These are phyloP conservation scores for Calonectria fujianensis DNA, from an alignment of 2,329 filamentous ascomycete genomes.

Conservation along the genomic window DNA sequence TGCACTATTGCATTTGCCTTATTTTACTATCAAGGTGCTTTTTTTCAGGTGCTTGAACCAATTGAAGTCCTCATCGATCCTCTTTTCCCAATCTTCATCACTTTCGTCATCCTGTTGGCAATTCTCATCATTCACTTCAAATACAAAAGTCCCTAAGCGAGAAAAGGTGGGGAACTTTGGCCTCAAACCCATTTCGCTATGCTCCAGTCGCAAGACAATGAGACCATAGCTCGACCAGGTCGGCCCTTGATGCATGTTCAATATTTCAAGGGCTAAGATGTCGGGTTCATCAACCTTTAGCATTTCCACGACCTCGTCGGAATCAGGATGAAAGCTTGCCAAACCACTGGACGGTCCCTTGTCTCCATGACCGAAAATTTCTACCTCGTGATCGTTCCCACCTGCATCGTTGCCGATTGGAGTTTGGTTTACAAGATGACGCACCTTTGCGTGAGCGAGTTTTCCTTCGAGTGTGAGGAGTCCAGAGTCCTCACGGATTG, in stretches of 20 bases:
- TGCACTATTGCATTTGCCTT: not conserved
- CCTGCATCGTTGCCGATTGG: not conserved
- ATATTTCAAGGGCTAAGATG: constrained; percentile 12
- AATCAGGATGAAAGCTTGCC: constrained; percentile 8
- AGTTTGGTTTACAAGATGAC: not conserved
- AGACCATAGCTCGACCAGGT: constrained; percentile 24
- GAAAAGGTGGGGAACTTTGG: not conserved
- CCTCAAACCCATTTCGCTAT: not conserved
- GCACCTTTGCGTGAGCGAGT: constrained; percentile 2
- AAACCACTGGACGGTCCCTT: not conserved
- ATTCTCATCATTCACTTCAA: constrained; percentile 15
- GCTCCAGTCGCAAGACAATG: not conserved
- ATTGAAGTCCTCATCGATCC: constrained; percentile 10
- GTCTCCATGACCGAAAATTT: constrained; percentile 8
- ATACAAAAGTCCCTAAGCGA: constrained; percentile 18
- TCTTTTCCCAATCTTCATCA: constrained; percentile 10
- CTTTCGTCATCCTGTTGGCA: constrained; percentile 27
- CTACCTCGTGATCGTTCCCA: not conserved
- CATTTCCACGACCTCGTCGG: not conserved
- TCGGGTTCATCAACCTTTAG: not conserved
- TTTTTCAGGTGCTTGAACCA: constrained; percentile 9
- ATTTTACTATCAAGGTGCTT: not conserved
- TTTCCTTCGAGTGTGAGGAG: constrained; percentile 7
- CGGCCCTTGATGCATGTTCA: constrained; percentile 20
- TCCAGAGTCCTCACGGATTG: constrained; percentile 13